phyloP scores from a whole-genome alignment of 106 monocot genomes.

The Xerophyta viscosa region DNA sequence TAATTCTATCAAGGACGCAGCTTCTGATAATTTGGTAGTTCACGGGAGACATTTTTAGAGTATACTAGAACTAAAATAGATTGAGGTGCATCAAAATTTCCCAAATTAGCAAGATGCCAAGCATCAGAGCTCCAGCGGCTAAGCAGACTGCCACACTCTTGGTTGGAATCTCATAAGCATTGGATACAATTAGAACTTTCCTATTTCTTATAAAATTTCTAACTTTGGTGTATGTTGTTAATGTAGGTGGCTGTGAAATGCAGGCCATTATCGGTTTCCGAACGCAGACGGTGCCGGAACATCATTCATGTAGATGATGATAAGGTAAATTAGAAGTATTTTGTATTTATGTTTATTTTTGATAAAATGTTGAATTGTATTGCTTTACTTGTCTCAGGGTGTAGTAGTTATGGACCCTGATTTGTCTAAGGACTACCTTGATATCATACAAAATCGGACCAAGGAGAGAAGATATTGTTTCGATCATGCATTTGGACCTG shows the following conservation, averaged over 20 bases:
- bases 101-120: slow-evolving; percentile 84
- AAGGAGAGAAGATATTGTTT: slow-evolving; percentile 95
- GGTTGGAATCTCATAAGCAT: slow-evolving; percentile 21
- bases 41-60: too few relatives aligned
- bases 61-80: too few relatives aligned
- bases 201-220: too few relatives aligned
- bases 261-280: slow-evolving; percentile 61
- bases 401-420: slow-evolving; percentile 93
- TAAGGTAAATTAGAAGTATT: slow-evolving; percentile 37
- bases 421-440: slow-evolving; percentile 92
- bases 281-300: slow-evolving; percentile 46
- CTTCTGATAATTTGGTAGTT: too few relatives aligned
- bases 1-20: too few relatives aligned
- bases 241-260: slow-evolving; percentile 94
- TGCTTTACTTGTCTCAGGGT: slow-evolving; percentile 27
- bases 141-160: slow-evolving; percentile 82
- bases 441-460: slow-evolving; percentile 75
- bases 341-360: not conserved
- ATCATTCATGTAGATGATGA: slow-evolving; percentile 91
- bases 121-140: slow-evolving; percentile 77
- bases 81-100: too few relatives aligned
- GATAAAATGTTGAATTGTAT: slow-evolving; percentile 1
- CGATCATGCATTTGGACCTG: slow-evolving; percentile 86
- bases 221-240: too few relatives aligned
- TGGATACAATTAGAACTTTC: too few relatives aligned